Evolutionary conservation across 306 rosid genomes (phyloP).

Genomic region (Trifolium pratense): DNA sequence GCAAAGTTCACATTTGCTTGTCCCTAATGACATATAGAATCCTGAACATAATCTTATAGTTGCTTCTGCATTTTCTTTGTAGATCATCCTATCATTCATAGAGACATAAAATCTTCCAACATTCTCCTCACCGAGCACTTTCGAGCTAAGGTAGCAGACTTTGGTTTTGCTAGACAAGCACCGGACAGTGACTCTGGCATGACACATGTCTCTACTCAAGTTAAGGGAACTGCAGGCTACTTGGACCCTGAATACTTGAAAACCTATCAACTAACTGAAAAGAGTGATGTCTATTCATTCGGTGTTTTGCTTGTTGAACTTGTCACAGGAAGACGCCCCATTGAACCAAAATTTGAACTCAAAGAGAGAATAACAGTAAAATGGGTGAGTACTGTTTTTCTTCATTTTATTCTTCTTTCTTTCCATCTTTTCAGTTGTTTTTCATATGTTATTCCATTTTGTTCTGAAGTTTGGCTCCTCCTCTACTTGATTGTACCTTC

Average conservation of each 20-base stretch:
- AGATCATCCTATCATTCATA: constrained; percentile 96
- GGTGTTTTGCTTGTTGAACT: constrained; percentile 93
- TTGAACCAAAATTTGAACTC: constrained; percentile 81
- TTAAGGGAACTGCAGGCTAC: constrained; percentile 99
- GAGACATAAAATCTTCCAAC: constrained; percentile 96
- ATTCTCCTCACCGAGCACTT: constrained; percentile 80
- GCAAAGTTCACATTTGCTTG: constrained; percentile 13
- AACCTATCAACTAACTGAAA: constrained; percentile 92
- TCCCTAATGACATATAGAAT: constrained; percentile 5
- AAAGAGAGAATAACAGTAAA: constrained; percentile 75
- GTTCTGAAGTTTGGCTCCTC: constrained; percentile 13
- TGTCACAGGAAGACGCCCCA: constrained; percentile 94
- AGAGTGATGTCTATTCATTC: constrained; percentile 96
- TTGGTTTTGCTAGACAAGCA: constrained; percentile 92
- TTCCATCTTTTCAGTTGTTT: constrained; percentile 6
- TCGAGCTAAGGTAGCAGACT: constrained; percentile 96
- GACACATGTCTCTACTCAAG: constrained; percentile 93
- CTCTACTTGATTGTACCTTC: constrained; percentile 18
- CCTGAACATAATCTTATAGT: constrained; percentile 40
- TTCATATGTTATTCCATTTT: constrained; percentile 18
- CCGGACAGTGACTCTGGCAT: constrained; percentile 87
- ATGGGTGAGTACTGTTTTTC: constrained; percentile 67
- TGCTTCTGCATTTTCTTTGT: constrained; percentile 35
- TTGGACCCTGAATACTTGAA: constrained; percentile 96
- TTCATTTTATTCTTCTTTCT: constrained; percentile 33